Base-by-base conservation (phyloP, 768 basidiomycete genomes). In the Rhodosporidiobolus sp. region DNA sequence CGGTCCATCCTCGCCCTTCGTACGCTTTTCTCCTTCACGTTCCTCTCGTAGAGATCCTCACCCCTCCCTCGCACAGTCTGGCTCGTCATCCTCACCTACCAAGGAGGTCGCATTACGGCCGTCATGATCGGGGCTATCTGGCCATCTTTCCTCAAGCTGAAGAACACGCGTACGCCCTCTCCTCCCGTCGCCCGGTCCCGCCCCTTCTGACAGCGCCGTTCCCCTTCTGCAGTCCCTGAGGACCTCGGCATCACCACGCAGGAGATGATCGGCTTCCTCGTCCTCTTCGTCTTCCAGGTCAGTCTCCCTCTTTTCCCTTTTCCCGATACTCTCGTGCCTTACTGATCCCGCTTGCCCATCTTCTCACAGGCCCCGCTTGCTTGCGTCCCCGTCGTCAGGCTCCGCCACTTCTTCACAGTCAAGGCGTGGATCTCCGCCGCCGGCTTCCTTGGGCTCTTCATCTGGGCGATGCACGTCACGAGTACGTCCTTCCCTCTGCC, bases 91-190 rank as follows among this genome's bases (percentile, higher is more conserved):
- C 62, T 61, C 28, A 63, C 57, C 4, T 60, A 46, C 53, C 75
- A 76, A 28, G 78, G 75, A 3, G 78, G 76, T 0, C 55, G 59
- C 45, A 66, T 77, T 58, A 59, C 69, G 2, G 56, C 73, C 16
- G 68, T 69, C 58, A 79, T 80, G 75, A 77, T 80, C 43, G 73
- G 76, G 38, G 77, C 81, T 12, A 81, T 81, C 70, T 81, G 81
- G 81, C 81, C 81, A 6, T 73, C 70, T 0, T 77, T 78, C 61
- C 67, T 65, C 28, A 60, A 52, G 10, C 65, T 75, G 28, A 67
- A 73, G 8, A 80, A 80, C 73, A 32, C 66, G 2, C 67, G 80
- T 14, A 5, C n/a, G n/a, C n/a, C 28, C 28, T 16, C 24, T 53
- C n/a, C n/a, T 53, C n/a, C n/a, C 52, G 20, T n/a, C n/a, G n/a